These are phyloP conservation scores for Penicillium expansum DNA, from an alignment of 2,329 filamentous ascomycete genomes.

Conservation along the genomic window DNA sequence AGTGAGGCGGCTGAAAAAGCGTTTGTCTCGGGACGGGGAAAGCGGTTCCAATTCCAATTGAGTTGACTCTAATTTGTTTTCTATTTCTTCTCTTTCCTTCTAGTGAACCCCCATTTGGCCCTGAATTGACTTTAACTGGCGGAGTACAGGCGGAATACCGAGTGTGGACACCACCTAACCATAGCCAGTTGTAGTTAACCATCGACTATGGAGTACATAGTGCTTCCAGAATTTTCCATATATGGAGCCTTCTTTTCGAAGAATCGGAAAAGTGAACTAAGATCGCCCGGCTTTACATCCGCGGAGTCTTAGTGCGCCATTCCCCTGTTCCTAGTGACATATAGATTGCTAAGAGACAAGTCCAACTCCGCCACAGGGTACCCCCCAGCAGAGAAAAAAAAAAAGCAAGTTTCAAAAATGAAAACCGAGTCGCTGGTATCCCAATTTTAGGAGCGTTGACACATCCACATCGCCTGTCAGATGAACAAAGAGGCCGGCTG, in stretches of 20 bases:
- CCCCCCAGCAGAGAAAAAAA: conserved; percentile 6
- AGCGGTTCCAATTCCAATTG: conserved; percentile 1
- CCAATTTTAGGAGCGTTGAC: conserved; percentile 6
- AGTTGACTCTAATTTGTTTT: neutral
- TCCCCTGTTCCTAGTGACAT: conserved; percentile 1
- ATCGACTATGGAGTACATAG: conserved; percentile 1
- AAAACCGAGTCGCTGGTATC: neutral
- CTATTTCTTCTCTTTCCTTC: neutral
- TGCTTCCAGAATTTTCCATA: conserved; percentile 24
- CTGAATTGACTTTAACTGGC: neutral
- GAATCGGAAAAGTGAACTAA: conserved; percentile 9
- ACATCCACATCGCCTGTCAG: conserved; percentile 3
- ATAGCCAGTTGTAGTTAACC: neutral
- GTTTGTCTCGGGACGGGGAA: conserved; percentile 9
- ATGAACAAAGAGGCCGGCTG: conserved; percentile 5
- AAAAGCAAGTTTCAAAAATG: neutral
- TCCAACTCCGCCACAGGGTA: neutral
- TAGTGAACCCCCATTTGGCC: neutral
- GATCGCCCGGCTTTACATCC: conserved; percentile 27
- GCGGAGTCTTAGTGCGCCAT: conserved; percentile 19
- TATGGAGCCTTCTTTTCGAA: neutral
- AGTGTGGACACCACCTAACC: conserved; percentile 1
- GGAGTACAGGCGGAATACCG: conserved; percentile 8
- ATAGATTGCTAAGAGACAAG: neutral
- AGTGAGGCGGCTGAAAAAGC: conserved; percentile 6